phyloP scores from a whole-genome alignment of 352 stramenopile genomes.

The Globisporangium irregulare region DNA sequence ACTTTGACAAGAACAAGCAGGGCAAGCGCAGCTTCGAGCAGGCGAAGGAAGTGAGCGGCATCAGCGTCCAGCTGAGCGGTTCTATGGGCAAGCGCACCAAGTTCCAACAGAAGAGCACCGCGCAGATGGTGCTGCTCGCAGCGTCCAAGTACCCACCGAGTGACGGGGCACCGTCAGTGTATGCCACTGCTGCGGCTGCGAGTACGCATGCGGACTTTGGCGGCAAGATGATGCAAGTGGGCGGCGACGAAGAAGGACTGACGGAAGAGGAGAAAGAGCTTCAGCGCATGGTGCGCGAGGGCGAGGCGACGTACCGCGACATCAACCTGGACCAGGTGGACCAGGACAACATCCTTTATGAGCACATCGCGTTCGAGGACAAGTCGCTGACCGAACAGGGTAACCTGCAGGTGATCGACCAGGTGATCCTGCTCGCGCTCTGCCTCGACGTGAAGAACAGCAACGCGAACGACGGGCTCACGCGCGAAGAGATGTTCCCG shows the following conservation, averaged over 20 bases:
- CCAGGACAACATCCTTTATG: slow-evolving; percentile 88
- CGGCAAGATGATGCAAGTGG: slow-evolving; percentile 32
- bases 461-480: slow-evolving; percentile 94
- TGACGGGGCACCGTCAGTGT: slow-evolving; percentile 43
- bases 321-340: slow-evolving; percentile 90
- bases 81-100: slow-evolving; percentile 94
- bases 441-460: slow-evolving; percentile 97
- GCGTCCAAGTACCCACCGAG: slow-evolving; percentile 52
- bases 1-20: slow-evolving; percentile 89
- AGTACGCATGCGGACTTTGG: slow-evolving; percentile 69
- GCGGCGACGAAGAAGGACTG: slow-evolving; percentile 30
- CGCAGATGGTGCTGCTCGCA: slow-evolving; percentile 86
- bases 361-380: slow-evolving; percentile 90
- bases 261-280: slow-evolving; percentile 52
- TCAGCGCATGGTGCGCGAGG: slow-evolving; percentile 60
- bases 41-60: slow-evolving; percentile 75
- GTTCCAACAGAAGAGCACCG: slow-evolving; percentile 90
- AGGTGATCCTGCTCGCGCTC: slow-evolving; percentile 92
- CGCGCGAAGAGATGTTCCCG: slow-evolving; percentile 93
- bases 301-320: slow-evolving; percentile 64
- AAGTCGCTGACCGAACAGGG: slow-evolving; percentile 52
- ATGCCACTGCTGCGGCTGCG: slow-evolving; percentile 50
- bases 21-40: slow-evolving; percentile 89
- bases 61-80: slow-evolving; percentile 89
- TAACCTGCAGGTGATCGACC: slow-evolving; percentile 77